Conservation (phyloP, 2,329 filamentous ascomycete genomes). For the Neonectria ditissima region DNA sequence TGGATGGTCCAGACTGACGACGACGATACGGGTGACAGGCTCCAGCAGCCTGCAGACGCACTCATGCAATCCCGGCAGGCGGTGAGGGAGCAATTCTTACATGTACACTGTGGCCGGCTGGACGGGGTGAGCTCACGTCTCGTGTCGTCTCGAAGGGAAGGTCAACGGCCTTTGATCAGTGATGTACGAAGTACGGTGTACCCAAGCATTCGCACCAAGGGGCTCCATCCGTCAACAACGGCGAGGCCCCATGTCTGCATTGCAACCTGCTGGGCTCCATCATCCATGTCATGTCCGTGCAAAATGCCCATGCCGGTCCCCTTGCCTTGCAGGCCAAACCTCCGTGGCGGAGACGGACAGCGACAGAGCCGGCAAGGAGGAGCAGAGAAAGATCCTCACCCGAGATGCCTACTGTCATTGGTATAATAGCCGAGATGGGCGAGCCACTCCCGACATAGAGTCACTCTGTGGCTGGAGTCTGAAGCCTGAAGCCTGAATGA, state of each 20-base stretch:
- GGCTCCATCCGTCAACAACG: slow-evolving; percentile 12
- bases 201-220: slow-evolving; percentile 8
- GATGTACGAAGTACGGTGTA: background rate
- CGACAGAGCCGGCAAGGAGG: background rate
- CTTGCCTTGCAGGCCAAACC: slow-evolving; percentile 19
- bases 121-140: slow-evolving; percentile 15
- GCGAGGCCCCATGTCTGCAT: slow-evolving; percentile 15
- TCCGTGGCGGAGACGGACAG: slow-evolving; percentile 9
- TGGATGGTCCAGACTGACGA: slow-evolving; percentile 22
- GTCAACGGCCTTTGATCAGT: background rate
- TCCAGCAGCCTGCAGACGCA: slow-evolving; percentile 36
- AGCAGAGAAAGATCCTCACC: background rate
- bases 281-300: slow-evolving; percentile 16
- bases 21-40: slow-evolving; percentile 30
- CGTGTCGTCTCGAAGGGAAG: slow-evolving; percentile 4
- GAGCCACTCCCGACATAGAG: slow-evolving; percentile 22
- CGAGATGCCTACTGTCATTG: background rate
- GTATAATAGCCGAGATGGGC: slow-evolving; percentile 33
- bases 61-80: slow-evolving; percentile 41
- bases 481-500: slow-evolving; percentile 14
- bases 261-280: background rate
- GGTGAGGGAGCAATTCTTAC: slow-evolving; percentile 37
- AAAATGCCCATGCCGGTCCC: slow-evolving; percentile 17
- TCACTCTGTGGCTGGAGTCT: slow-evolving; percentile 16
- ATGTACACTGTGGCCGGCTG: slow-evolving; percentile 27